phyloP scores from a whole-genome alignment of 176 grass and related monocot genomes.

The Paspalum vaginatum region DNA sequence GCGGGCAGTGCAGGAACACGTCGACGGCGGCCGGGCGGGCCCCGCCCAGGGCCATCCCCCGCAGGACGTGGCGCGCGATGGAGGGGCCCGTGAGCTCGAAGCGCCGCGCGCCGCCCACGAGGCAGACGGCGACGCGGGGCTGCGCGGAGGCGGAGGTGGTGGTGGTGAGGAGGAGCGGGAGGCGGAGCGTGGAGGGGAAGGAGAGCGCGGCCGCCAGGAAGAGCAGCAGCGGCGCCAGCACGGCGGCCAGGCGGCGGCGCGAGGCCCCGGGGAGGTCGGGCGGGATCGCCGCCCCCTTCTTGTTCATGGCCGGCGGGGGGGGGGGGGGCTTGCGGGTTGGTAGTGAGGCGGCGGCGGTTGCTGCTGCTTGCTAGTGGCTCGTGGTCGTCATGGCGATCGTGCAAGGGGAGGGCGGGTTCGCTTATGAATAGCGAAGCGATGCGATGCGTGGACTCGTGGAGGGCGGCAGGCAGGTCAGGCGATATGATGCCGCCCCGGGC shows the following conservation, averaged over 20 bases:
- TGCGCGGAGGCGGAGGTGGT: background rate
- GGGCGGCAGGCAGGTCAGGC: too few relatives aligned
- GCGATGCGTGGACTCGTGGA: too few relatives aligned
- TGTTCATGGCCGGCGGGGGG: background rate
- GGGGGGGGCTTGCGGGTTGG: too few relatives aligned
- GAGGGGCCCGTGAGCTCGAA: slow-evolving; percentile 92
- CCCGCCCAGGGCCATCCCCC: background rate
- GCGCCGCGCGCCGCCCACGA: slow-evolving; percentile 79
- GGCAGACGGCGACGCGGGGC: slow-evolving; percentile 60
- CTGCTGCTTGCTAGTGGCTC: too few relatives aligned
- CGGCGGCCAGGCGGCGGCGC: slow-evolving; percentile 23
- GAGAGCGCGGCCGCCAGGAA: slow-evolving; percentile 49
- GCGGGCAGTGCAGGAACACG: slow-evolving; percentile 82
- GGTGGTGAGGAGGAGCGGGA: background rate
- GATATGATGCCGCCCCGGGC: too few relatives aligned
- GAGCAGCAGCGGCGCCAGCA: slow-evolving; percentile 53
- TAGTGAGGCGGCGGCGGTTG: too few relatives aligned
- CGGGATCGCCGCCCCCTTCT: background rate
- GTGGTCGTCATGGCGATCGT: too few relatives aligned
- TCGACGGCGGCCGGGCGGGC: slow-evolving; percentile 30
- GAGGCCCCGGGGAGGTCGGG: background rate
- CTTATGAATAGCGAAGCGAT: too few relatives aligned
- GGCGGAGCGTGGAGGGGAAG: slow-evolving; percentile 42
- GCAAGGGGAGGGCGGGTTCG: too few relatives aligned
- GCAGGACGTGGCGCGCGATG: slow-evolving; percentile 66